These are phyloP conservation scores for Kwoniella sp. DNA, from an alignment of 768 basidiomycete genomes.

Conservation along the genomic window DNA sequence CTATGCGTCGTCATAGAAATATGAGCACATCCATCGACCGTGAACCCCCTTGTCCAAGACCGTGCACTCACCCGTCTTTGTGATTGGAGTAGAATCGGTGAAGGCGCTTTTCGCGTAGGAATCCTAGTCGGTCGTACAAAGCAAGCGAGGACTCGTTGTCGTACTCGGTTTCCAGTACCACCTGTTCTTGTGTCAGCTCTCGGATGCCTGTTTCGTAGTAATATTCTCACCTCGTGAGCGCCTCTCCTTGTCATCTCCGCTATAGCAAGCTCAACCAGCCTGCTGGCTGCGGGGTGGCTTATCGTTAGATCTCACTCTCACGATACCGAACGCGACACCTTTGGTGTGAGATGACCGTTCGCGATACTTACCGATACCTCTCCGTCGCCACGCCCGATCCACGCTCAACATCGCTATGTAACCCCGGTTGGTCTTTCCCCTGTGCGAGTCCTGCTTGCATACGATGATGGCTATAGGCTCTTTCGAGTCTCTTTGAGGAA, in stretches of 20 bases:
- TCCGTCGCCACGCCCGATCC: conserved; percentile 72
- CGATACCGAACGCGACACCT: neutral
- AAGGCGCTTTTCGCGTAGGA: conserved; percentile 90
- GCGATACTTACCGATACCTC: conserved; percentile 85
- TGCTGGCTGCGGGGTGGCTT: conserved; percentile 62
- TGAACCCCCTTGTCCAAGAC: too few relatives aligned
- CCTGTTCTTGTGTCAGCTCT: conserved; percentile 58
- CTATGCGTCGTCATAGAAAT: too few relatives aligned
- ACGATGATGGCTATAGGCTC: conserved; percentile 84
- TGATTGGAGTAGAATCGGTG: conserved; percentile 95
- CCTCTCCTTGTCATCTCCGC: conserved; percentile 75
- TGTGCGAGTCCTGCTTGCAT: conserved; percentile 92
- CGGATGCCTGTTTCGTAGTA: too few relatives aligned
- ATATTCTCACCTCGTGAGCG: conserved; percentile 83
- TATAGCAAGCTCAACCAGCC: conserved; percentile 76
- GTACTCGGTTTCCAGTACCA: conserved; percentile 91
- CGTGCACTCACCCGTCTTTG: conserved; percentile 78
- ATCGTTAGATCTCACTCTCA: conserved; percentile 8
- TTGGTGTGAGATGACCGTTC: conserved; percentile 44
- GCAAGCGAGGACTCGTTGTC: conserved; percentile 85
- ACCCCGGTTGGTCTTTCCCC: conserved; percentile 66
- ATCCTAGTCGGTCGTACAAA: conserved; percentile 86
- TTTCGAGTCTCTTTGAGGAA: conserved; percentile 55
- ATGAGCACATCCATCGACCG: too few relatives aligned
- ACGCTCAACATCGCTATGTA: conserved; percentile 99